Conservation (phyloP, 176 grass and related monocot genomes). For the Cenchrus americanus region DNA sequence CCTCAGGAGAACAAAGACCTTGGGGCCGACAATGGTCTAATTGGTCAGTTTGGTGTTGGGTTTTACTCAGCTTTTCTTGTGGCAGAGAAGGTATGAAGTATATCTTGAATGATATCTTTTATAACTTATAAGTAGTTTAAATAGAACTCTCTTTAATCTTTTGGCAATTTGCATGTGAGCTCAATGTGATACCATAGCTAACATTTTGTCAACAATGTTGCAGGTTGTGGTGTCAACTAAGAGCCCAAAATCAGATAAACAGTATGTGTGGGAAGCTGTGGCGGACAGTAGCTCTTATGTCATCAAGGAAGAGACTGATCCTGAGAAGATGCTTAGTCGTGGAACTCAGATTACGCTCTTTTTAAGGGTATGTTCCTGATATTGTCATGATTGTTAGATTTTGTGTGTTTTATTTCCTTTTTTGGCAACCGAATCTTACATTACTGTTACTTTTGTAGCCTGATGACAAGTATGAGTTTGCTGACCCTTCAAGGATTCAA, state of each 20-base stretch:
- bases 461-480: constrained; percentile 82
- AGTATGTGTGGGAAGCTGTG: constrained; percentile 84
- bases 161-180: too few species aligned
- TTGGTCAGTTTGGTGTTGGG: constrained; percentile 92
- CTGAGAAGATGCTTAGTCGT: constrained; percentile 69
- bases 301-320: constrained; percentile 82
- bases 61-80: constrained; percentile 95
- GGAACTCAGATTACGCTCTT: constrained; percentile 86
- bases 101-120: not conserved
- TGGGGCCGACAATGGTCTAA: constrained; percentile 75
- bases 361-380: constrained; percentile 58
- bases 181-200: not conserved
- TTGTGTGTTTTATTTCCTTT: not conserved
- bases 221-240: constrained; percentile 87
- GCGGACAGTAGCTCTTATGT: constrained; percentile 88
- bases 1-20: constrained; percentile 83
- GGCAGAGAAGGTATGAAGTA: constrained; percentile 58
- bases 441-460: constrained; percentile 50
- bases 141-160: not conserved
- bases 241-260: constrained; percentile 85
- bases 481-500: constrained; percentile 69
- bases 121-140: not conserved
- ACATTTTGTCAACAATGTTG: not conserved
- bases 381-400: not conserved
- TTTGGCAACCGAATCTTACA: constrained; percentile 7